Conservation (phyloP, 1,284 basidiomycete species). For the Mycena sp. region DNA sequence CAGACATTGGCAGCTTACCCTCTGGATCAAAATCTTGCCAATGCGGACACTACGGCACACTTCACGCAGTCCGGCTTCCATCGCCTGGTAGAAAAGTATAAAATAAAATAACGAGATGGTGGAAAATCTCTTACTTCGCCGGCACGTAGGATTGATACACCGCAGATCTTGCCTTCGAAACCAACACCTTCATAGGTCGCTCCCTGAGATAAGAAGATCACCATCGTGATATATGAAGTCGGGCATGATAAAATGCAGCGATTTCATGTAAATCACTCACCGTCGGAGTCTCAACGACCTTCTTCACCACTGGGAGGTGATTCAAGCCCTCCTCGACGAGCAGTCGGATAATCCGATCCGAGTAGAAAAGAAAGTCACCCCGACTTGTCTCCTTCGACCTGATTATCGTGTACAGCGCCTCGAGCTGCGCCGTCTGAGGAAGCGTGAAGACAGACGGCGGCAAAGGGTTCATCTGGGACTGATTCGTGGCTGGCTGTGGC, state of each 20-base stretch:
- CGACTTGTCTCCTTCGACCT: constrained; percentile 85
- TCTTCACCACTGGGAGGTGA: constrained; percentile 91
- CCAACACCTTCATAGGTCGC: constrained; percentile 87
- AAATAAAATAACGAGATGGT: neutral
- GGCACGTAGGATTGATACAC: constrained; percentile 91
- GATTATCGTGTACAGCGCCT: constrained; percentile 97
- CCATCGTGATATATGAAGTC: too few relatives aligned
- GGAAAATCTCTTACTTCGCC: constrained; percentile 68
- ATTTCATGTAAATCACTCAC: too few relatives aligned
- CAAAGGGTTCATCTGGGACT: constrained; percentile 45
- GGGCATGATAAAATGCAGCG: too few relatives aligned
- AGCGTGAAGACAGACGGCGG: constrained; percentile 88
- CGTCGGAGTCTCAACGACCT: constrained; percentile 84
- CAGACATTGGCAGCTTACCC: too few relatives aligned
- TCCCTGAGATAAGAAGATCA: constrained; percentile 56
- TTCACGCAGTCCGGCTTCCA: constrained; percentile 94
- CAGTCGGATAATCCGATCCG: constrained; percentile 80
- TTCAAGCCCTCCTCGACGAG: constrained; percentile 92
- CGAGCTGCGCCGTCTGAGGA: constrained; percentile 90
- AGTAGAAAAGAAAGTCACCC: constrained; percentile 98
- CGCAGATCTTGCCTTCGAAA: constrained; percentile 95
- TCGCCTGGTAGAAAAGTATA: constrained; percentile 68
- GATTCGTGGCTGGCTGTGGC: constrained; percentile 26
- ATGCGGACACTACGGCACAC: constrained; percentile 93
- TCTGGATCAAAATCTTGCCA: constrained; percentile 94